Conservation (phyloP, 306 rosid genomes). For the Rubus idaeus region DNA sequence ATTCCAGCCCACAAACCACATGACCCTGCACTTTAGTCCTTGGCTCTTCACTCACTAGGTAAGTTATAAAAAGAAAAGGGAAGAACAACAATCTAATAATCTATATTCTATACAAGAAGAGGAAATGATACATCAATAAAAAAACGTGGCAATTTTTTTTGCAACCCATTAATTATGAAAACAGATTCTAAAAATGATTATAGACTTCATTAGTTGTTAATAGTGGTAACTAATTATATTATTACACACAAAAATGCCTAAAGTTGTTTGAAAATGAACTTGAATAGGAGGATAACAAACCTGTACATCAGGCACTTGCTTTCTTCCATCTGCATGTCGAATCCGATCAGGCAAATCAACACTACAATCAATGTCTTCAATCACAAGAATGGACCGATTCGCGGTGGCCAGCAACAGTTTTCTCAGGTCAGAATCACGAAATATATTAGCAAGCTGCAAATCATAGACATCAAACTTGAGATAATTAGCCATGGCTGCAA, state of each 20-base stretch:
- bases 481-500: constrained; percentile 90
- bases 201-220: background rate
- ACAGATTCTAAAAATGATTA: background rate
- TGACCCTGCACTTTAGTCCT: background rate
- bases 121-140: background rate
- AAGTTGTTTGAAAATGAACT: background rate
- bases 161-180: background rate
- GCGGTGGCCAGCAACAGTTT: constrained; percentile 64
- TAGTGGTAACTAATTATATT: background rate
- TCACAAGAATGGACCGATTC: constrained; percentile 77
- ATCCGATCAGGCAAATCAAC: constrained; percentile 67
- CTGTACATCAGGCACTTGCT: constrained; percentile 42
- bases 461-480: constrained; percentile 86
- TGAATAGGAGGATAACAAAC: constrained; percentile 18
- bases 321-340: constrained; percentile 37
- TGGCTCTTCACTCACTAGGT: background rate
- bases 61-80: background rate
- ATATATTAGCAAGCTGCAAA: constrained; percentile 59
- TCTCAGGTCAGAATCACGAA: constrained; percentile 70
- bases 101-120: background rate
- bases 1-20: background rate
- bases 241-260: background rate
- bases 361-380: constrained; percentile 89
- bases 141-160: background rate
- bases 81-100: background rate